phyloP scores from a whole-genome alignment of 2,329 filamentous ascomycete species.

The Emergomyces africanus region DNA sequence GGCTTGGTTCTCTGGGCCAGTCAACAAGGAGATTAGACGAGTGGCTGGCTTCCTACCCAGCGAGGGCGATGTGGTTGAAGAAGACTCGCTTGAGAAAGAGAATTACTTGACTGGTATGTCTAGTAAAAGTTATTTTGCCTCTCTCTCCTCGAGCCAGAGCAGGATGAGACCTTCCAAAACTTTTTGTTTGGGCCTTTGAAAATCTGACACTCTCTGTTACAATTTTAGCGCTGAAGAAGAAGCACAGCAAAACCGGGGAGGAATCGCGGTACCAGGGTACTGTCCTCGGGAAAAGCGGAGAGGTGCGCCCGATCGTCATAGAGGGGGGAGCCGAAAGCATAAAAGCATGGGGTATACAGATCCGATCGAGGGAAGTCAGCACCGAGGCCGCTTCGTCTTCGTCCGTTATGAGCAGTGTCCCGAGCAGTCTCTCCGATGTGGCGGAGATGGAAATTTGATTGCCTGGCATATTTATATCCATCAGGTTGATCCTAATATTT shows the following conservation, averaged over 20 bases:
- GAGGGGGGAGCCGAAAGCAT: conserved; percentile 65
- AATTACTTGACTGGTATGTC: conserved; percentile 56
- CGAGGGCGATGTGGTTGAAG: conserved; percentile 38
- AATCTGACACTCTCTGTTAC: conserved; percentile 1
- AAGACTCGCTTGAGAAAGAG: conserved; percentile 44
- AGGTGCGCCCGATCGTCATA: conserved; percentile 59
- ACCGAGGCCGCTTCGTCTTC: conserved; percentile 24
- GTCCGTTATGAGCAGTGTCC: conserved; percentile 28
- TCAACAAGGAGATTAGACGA: conserved; percentile 67
- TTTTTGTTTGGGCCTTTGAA: neutral
- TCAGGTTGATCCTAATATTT: neutral
- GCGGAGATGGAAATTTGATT: conserved; percentile 26
- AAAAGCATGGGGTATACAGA: conserved; percentile 46
- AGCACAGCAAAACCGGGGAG: conserved; percentile 78
- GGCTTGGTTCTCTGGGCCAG: conserved; percentile 61
- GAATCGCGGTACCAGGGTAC: conserved; percentile 79
- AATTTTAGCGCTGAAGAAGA: conserved; percentile 64
- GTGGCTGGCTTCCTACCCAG: conserved; percentile 60
- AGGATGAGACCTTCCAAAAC: neutral
- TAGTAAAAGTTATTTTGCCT: too few species aligned
- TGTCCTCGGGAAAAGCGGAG: conserved; percentile 59
- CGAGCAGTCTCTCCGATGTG: conserved; percentile 27
- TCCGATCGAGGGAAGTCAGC: conserved; percentile 21
- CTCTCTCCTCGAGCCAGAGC: neutral
- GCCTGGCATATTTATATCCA: neutral